phyloP scores from a whole-genome alignment of 208 protist genomes.

The Crithidia thermophila region DNA sequence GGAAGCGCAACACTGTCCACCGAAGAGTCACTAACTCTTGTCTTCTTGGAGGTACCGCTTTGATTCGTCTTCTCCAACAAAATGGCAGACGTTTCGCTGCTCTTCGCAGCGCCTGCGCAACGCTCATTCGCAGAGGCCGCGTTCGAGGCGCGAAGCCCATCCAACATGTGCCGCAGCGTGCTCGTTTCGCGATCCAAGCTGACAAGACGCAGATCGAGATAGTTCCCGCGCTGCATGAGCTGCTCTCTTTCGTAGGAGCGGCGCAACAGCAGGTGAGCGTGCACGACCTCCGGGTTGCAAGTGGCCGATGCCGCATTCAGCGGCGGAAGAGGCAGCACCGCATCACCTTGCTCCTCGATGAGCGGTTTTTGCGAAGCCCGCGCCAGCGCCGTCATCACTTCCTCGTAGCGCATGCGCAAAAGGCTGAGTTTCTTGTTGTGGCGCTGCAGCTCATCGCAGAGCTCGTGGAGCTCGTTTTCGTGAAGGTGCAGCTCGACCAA shows the following conservation, averaged over 20 bases:
- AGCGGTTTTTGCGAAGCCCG: constrained; percentile 38
- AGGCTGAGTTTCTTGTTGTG: constrained; percentile 34
- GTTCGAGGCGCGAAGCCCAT: constrained; percentile 33
- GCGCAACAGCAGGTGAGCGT: constrained; percentile 71
- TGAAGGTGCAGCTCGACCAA: constrained; percentile 69
- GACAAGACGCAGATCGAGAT: constrained; percentile 74
- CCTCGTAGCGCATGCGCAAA: constrained; percentile 54
- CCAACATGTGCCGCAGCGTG: constrained; percentile 59
- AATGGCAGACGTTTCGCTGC: neutral
- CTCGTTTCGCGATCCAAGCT: constrained; percentile 60
- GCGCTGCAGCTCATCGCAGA: constrained; percentile 48
- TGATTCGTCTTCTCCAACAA: neutral
- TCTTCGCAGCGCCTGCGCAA: neutral
- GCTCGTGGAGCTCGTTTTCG: constrained; percentile 51
- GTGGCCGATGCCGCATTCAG: constrained; percentile 3
- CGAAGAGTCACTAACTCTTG: neutral
- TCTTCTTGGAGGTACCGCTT: neutral
- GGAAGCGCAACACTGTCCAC: neutral
- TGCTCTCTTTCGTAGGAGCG: constrained; percentile 70
- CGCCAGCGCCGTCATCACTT: constrained; percentile 44
- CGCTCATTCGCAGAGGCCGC: neutral
- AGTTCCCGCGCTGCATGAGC: constrained; percentile 74
- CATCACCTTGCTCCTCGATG: constrained; percentile 23
- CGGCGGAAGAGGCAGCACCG: neutral
- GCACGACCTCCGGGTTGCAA: constrained; percentile 53